A percentile compares a stretch with the other conserved stretches of the same genome.
Conservation (phyloP, 108 stramenopile species). For the Discostella stelligeroides region DNA sequence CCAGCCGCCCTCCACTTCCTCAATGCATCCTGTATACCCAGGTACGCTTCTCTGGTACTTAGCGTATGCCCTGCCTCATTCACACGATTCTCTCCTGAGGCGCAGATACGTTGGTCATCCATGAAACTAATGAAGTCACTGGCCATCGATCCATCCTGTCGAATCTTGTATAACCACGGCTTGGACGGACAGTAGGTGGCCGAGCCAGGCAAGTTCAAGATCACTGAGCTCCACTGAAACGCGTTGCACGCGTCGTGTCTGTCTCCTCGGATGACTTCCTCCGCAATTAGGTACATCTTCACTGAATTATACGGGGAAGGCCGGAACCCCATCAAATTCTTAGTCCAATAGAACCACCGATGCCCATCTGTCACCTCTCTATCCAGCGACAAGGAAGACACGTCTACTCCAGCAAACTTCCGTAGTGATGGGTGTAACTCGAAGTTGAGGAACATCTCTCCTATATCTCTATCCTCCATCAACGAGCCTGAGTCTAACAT, state of each 20-base stretch:
- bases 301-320: too few species aligned
- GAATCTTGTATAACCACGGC: conserved; percentile 47
- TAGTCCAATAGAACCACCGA: conserved; percentile 39
- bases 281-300: too few species aligned
- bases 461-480: too few species aligned
- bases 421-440: neutral
- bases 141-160: too few species aligned
- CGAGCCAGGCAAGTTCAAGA: conserved; percentile 51
- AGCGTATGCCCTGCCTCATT: conserved; percentile 10
- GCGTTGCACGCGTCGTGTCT: conserved; percentile 30
- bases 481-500: neutral
- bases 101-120: conserved; percentile 44
- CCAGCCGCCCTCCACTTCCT: too few species aligned
- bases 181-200: conserved; percentile 23
- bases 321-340: too few species aligned
- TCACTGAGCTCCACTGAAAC: conserved; percentile 41
- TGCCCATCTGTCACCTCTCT: too few species aligned
- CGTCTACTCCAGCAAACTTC: too few species aligned
- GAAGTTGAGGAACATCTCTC: too few species aligned
- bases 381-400: too few species aligned
- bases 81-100: neutral
- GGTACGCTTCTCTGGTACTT: conserved; percentile 16
- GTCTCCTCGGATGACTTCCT: too few species aligned
- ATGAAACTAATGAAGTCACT: conserved; percentile 45
- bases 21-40: conserved; percentile 64